Evolutionary conservation across 2,329 filamentous ascomycete species (phyloP).

Genomic region (Claviceps fusiformis): DNA sequence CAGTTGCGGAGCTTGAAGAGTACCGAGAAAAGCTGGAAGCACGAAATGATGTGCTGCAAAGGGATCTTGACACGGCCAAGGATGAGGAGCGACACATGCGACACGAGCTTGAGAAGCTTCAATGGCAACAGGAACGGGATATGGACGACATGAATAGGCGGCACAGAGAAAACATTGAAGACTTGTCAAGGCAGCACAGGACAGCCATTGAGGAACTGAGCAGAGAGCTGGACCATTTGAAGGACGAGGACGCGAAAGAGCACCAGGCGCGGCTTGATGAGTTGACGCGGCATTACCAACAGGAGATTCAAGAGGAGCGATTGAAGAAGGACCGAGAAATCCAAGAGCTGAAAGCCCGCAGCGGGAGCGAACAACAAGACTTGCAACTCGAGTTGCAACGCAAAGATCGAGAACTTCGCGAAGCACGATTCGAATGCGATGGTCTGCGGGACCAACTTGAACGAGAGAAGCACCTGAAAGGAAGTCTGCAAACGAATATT

Average conservation of each 20-base stretch:
- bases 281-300: constrained; percentile 46
- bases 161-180: constrained; percentile 21
- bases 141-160: constrained; percentile 34
- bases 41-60: constrained; percentile 39
- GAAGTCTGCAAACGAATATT: constrained; percentile 36
- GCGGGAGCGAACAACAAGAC: constrained; percentile 38
- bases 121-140: constrained; percentile 31
- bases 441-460: constrained; percentile 36
- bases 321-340: constrained; percentile 46
- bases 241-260: constrained; percentile 35
- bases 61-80: constrained; percentile 41
- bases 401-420: constrained; percentile 42
- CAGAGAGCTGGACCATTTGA: constrained; percentile 30
- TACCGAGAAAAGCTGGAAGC: constrained; percentile 32
- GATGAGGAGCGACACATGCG: constrained; percentile 22
- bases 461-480: constrained; percentile 51
- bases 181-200: constrained; percentile 22
- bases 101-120: constrained; percentile 23
- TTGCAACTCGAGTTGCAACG: constrained; percentile 32
- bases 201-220: constrained; percentile 22
- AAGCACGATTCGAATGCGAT: constrained; percentile 30
- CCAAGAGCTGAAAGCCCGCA: constrained; percentile 44
- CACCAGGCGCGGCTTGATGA: constrained; percentile 57
- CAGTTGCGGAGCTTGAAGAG: constrained; percentile 36
- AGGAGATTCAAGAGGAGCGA: constrained; percentile 53